Evolutionary conservation across 163 green algal genomes (phyloP), one percentile per base, ranked within the genome.

Genomic region (Scenedesmus sp.): DNA sequence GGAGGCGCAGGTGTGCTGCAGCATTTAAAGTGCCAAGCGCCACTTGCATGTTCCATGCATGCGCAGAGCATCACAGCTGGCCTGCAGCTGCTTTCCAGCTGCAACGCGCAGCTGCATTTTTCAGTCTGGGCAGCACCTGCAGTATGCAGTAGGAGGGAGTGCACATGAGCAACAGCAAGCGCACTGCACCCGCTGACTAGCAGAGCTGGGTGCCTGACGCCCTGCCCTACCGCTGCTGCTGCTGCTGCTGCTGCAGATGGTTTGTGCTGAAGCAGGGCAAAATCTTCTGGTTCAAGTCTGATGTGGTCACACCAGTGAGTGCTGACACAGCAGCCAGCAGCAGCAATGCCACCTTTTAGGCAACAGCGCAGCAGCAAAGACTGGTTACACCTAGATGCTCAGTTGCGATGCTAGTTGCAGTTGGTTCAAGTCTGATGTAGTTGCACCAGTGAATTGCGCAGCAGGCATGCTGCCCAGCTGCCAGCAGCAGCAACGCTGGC

Each of bases 211-310:
- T 46, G 34, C 34, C 83, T 59, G 23, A 88, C 6, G 5, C 57
- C n/a, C 6, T 26, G 67, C 62, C 18, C 7, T 4, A 5, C 62
- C 82, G n/a, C 23, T 84, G 18, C 73, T 60, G 57, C 59, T 18
- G 23, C 62, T 13, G 54, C 66, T 56, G 23, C 18, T 79, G 55
- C 18, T 83, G 60, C 95, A 98, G 98, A 91, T 99, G 97, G 97
- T 99, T 99, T 92, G 96, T 99, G 2, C 93, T 99, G 57, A 99
- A 99, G 94, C 95, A 99, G 64, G 98, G 98, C 56, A 99, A 99
- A 92, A 99, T 99, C 55, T 99, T 99, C 92, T 99, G 98, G 98
- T 99, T 99, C 94, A 99, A 99, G 91, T 96, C 96, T 4, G 97
- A 99, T 81, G 94, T 97, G 6, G 95, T 99, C n/a, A 97, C 94